Conservation (phyloP, 78 protist genomes). For the Planoprotostelium fungivorum region DNA sequence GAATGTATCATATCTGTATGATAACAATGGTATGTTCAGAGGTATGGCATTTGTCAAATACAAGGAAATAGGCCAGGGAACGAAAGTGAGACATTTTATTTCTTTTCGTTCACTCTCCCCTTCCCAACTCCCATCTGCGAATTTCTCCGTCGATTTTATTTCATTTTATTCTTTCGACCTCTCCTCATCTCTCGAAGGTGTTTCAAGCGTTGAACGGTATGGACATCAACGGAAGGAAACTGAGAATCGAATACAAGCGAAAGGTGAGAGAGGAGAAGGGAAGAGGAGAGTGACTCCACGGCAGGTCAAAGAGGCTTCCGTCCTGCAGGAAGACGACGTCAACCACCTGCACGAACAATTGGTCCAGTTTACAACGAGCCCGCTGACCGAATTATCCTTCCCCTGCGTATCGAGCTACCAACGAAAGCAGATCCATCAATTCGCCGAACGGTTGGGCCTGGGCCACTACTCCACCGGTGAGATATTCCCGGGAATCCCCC, state of each 20-base stretch:
- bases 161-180: too few relatives aligned
- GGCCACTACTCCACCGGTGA: conserved; percentile 52
- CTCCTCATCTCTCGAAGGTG: too few relatives aligned
- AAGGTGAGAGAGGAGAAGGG: conserved; percentile 14
- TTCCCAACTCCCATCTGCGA: too few relatives aligned
- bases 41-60: conserved; percentile 69
- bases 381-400: conserved; percentile 27
- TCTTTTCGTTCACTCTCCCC: too few relatives aligned
- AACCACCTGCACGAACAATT: conserved; percentile 43
- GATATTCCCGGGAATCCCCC: too few relatives aligned
- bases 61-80: neutral
- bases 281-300: conserved; percentile 25
- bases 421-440: conserved; percentile 59
- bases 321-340: conserved; percentile 47
- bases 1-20: conserved; percentile 47
- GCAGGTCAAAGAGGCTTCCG: conserved; percentile 17
- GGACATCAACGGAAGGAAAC: conserved; percentile 53
- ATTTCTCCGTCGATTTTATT: too few relatives aligned
- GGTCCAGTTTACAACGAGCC: conserved; percentile 14
- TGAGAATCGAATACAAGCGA: conserved; percentile 45
- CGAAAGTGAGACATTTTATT: neutral
- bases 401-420: conserved; percentile 41
- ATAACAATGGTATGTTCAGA: conserved; percentile 49
- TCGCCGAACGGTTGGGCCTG: conserved; percentile 53
- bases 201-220: conserved; percentile 53